Percentiles rank a stretch among this genome's conserved stretches.
These are phyloP conservation scores for Acacia confusa DNA, from an alignment of 306 rosid genomes.

Conservation along the genomic window DNA sequence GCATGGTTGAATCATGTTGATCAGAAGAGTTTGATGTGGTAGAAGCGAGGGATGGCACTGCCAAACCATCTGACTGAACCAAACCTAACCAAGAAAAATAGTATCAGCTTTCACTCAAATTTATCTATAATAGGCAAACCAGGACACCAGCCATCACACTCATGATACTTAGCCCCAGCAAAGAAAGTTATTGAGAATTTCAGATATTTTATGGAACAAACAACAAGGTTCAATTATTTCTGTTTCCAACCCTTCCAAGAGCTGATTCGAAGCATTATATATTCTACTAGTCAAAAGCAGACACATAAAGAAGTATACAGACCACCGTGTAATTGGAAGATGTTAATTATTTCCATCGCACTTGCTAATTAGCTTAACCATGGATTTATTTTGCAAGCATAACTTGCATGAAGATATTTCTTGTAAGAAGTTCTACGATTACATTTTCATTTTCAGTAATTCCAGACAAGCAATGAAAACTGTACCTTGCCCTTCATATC, in stretches of 20 bases:
- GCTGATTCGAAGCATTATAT: background rate
- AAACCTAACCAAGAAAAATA: slow-evolving; percentile 43
- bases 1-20: slow-evolving; percentile 43
- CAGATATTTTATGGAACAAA: background rate
- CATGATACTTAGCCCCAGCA: background rate
- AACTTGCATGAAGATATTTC: background rate
- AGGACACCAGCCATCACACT: background rate
- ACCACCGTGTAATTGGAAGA: background rate
- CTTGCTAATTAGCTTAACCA: background rate
- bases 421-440: background rate
- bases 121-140: slow-evolving; percentile 12
- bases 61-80: slow-evolving; percentile 39
- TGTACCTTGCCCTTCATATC: slow-evolving; percentile 68
- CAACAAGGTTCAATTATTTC: background rate
- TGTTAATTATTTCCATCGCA: background rate
- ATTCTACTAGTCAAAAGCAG: background rate
- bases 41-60: slow-evolving; percentile 32
- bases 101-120: slow-evolving; percentile 25
- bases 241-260: background rate
- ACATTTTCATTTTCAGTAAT: slow-evolving; percentile 16
- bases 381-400: slow-evolving; percentile 7
- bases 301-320: background rate
- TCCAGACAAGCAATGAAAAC: background rate
- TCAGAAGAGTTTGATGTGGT: slow-evolving; percentile 40
- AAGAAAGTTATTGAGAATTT: slow-evolving; percentile 8